Base-by-base conservation (phyloP, 148 eudicot species). In the Bassia scoparia region DNA sequence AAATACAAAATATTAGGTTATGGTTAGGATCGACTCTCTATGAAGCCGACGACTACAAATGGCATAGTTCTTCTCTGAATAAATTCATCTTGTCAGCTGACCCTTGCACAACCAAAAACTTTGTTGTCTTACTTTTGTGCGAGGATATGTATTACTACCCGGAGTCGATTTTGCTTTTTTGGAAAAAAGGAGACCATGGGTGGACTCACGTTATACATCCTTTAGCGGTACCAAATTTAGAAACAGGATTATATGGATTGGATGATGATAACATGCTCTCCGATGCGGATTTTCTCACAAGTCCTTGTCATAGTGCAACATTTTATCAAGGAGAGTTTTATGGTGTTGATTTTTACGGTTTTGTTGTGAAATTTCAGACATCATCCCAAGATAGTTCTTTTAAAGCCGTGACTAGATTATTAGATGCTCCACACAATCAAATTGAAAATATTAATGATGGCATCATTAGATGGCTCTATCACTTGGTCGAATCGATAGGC, bases 251-350 rank as follows among this genome's bases (percentile, higher is more conserved):
- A 49, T 2, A 15, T 8, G 11, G 5, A 41, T 5, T 4, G 46
- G 5, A 41, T 41, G 46, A 4, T 41, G 7, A 41, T 5, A 41
- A 5, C 46, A 41, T 41, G 46, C 7, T 4, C 46, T 4, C 46
- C 11, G 46, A 5, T 41, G 46, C 5, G 11, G 53, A 17, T 2
- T 49, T 49, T 15, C 53, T 49, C 11, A 49, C 2, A 6, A 2
- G 3, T 8, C 53, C 5, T 55, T 55, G 60, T n/a, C 30, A 7
- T 55, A 30, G 11, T 55, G 3, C 24, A 24, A 55, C 60, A 7
- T 55, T 55, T 55, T 55, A 55, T 26, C 60, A 24, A 55, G 60
- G 60, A 55, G 60, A 55, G 60, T 55, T 55, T 55, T 55, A 53
- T 53, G 58, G 58, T 21, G 9, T 21, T 20, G 21, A 21, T 53